Evolutionary conservation across 2,329 filamentous ascomycete genomes (phyloP).

Genomic region (Penicillium sp.): DNA sequence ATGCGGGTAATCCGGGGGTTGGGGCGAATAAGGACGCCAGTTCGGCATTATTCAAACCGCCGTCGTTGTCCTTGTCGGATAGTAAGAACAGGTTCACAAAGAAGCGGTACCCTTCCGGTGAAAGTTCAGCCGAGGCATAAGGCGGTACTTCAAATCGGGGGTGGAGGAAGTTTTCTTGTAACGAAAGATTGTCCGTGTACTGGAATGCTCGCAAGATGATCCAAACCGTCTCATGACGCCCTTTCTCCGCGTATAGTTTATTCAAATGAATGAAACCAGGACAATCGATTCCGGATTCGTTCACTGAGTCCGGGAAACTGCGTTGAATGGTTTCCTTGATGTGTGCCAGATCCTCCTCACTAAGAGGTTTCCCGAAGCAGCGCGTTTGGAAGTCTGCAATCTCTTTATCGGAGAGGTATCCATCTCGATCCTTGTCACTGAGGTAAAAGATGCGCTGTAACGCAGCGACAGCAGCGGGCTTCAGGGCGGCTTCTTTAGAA

Average conservation of each 20-base stretch:
- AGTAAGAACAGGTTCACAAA: conserved; percentile 95
- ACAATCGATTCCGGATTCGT: conserved; percentile 75
- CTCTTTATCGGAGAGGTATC: conserved; percentile 85
- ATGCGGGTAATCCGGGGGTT: conserved; percentile 83
- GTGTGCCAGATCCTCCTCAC: conserved; percentile 79
- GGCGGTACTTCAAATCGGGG: conserved; percentile 94
- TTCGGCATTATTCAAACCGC: conserved; percentile 85
- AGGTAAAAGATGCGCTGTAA: conserved; percentile 92
- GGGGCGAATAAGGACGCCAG: conserved; percentile 87
- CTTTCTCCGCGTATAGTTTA: conserved; percentile 95
- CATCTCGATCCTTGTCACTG: conserved; percentile 95
- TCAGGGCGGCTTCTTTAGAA: conserved; percentile 86
- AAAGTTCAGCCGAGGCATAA: conserved; percentile 89
- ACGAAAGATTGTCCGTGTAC: conserved; percentile 91
- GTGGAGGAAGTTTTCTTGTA: conserved; percentile 88
- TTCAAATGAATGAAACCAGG: conserved; percentile 87
- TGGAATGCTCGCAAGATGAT: conserved; percentile 93
- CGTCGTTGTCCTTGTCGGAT: conserved; percentile 97
- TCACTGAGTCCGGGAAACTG: conserved; percentile 64
- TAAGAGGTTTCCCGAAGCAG: conserved; percentile 87
- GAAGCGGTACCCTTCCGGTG: conserved; percentile 92
- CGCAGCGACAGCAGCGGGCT: conserved; percentile 85
- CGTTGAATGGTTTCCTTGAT: conserved; percentile 88
- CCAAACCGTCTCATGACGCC: conserved; percentile 97
- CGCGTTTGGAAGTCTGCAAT: conserved; percentile 88